Base-by-base conservation (phyloP, 177 flowering plant species). In the Vitis hybrid region DNA sequence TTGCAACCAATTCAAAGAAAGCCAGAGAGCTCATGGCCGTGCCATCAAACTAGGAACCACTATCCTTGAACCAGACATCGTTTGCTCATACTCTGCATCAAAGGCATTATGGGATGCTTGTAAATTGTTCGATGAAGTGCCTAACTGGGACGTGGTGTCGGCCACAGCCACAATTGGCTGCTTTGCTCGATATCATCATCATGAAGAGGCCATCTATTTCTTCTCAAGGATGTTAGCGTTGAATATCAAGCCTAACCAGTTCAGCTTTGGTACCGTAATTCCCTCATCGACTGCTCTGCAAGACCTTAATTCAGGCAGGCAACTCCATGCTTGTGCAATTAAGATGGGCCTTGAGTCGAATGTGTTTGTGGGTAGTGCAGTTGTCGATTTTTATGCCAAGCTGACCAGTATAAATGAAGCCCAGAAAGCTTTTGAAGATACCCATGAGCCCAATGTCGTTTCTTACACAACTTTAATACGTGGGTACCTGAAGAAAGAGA, bases 281-380 rank as follows among this genome's bases (percentile, higher is more conserved):
- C 92, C 73, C 18, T 84, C 92, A 1, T 81, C 88, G 1, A 80
- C 73, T 20, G 71, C 57, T 4, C 58, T 83, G 3, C 59, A 78
- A 22, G 75, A 80, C 68, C 70, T 83, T 63, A 5, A 53, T 50
- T 31, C 70, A 1, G 86, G 90, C 50, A 87, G 73, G 81, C 93
- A 89, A 61, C 67, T 93, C 22, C 98, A 93, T 68, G 83, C 84
- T 66, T 81, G 69, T 61, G 85, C 92, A 2, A 56, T 51, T 10
- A 89, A 86, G 73, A 73, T 78, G 69, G 90, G 93, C 31, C 78
- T 91, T 52, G 52, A 65, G 0, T 78, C 87, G 1, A 79, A 89
- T 74, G 93, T 93, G 9, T 89, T 76, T 65, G 94, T 85, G 53
- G 94, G 94, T 31, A 93, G 92, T 68, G 86, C 92, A 1, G 50